A percentile compares a stretch with the other conserved stretches of the same genome.
Evolutionary conservation across 2,329 filamentous ascomycete genomes (phyloP).

Genomic region (Elsinoe arachidis): DNA sequence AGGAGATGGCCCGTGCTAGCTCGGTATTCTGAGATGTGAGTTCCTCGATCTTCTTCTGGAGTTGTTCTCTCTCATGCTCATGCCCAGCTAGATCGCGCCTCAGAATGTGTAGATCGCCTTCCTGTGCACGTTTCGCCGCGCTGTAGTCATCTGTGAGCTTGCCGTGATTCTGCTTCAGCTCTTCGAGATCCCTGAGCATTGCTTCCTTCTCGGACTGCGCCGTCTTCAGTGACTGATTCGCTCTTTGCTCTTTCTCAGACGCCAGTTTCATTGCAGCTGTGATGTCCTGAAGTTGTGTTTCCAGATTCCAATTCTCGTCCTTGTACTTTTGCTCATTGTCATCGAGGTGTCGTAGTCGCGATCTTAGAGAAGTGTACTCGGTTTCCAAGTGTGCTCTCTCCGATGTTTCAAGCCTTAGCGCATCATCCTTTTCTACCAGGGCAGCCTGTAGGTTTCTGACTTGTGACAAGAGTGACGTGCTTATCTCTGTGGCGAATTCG

Average conservation of each 20-base stretch:
- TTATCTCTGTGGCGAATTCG: constrained; percentile 97
- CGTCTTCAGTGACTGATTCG: constrained; percentile 62
- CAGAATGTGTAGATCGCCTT: constrained; percentile 76
- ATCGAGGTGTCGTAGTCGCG: constrained; percentile 72
- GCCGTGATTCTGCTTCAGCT: constrained; percentile 70
- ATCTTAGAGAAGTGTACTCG: constrained; percentile 68
- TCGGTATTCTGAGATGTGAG: constrained; percentile 83
- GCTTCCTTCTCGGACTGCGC: constrained; percentile 66
- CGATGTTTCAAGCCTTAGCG: constrained; percentile 62
- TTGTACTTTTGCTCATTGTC: constrained; percentile 95
- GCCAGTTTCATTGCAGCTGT: constrained; percentile 65
- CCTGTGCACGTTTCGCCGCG: constrained; percentile 68
- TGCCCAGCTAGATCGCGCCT: constrained; percentile 70
- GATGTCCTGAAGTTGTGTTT: constrained; percentile 83
- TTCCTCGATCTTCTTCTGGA: constrained; percentile 83
- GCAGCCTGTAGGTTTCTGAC: constrained; percentile 82
- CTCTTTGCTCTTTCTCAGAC: constrained; percentile 71
- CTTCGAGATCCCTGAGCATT: constrained; percentile 80
- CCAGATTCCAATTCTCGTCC: constrained; percentile 96
- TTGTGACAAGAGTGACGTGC: constrained; percentile 86
- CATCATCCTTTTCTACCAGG: constrained; percentile 78
- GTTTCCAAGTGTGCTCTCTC: constrained; percentile 75
- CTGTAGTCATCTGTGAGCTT: constrained; percentile 76
- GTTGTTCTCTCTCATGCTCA: constrained; percentile 66
- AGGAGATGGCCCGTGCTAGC: constrained; percentile 72